Evolutionary conservation across 345 rosid genomes (phyloP).

Genomic region (Brassica rapa): DNA sequence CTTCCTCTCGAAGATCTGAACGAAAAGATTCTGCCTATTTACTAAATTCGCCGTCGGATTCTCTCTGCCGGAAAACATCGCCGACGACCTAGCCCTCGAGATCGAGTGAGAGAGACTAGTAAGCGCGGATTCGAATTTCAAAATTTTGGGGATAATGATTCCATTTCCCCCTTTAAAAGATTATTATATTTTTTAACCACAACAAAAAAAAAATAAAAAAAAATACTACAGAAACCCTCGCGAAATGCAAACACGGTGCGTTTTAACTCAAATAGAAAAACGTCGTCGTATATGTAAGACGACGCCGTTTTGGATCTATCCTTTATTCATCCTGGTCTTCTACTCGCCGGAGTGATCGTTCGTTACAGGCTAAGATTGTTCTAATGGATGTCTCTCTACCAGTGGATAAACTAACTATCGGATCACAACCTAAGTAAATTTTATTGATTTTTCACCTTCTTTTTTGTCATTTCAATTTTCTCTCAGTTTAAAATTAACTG

Average conservation of each 20-base stretch:
- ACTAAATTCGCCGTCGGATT: constrained; percentile 31
- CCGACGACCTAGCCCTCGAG: constrained; percentile 20
- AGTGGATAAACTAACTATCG: constrained; percentile 52
- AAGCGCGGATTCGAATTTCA: constrained; percentile 43
- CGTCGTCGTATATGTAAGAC: neutral
- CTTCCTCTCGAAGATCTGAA: constrained; percentile 74
- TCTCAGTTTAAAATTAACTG: neutral
- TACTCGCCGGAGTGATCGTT: constrained; percentile 24
- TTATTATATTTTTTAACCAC: neutral
- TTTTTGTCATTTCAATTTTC: neutral
- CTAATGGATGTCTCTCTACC: constrained; percentile 70
- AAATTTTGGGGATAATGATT: constrained; percentile 26
- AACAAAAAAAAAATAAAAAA: neutral
- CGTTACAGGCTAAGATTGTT: constrained; percentile 18
- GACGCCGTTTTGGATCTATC: neutral
- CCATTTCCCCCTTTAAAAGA: neutral
- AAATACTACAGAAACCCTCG: neutral
- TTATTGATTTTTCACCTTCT: neutral
- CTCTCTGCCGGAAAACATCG: constrained; percentile 36
- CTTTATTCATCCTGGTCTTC: neutral
- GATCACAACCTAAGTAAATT: constrained; percentile 44
- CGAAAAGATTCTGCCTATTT: constrained; percentile 60
- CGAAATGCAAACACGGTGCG: constrained; percentile 2
- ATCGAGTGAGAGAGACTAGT: constrained; percentile 22
- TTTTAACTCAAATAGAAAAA: neutral